Conservation (phyloP, 1,139 yeast species). For the Geotrichum restrictum region DNA sequence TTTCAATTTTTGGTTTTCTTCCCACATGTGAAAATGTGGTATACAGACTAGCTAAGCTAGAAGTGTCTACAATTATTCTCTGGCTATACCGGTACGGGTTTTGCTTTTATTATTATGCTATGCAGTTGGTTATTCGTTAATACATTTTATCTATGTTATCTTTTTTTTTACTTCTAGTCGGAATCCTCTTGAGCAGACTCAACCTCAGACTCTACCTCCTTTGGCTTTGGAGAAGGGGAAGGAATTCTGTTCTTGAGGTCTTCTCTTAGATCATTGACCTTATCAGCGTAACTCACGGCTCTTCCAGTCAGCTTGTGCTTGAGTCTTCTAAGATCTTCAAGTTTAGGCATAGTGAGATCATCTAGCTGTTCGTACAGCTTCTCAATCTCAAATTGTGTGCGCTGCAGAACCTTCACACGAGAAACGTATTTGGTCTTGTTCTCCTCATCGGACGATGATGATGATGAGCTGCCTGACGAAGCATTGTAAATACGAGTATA, state of each 20-base stretch:
- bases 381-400: slow-evolving; percentile 14
- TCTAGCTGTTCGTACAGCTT: slow-evolving; percentile 15
- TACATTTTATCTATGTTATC: no score
- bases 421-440: background rate
- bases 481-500: slow-evolving; percentile 1
- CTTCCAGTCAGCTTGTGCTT: slow-evolving; percentile 18
- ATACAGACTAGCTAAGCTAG: no score
- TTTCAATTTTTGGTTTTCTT: no score
- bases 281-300: slow-evolving; percentile 16
- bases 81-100: no score
- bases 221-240: no score
- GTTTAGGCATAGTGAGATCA: background rate
- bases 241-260: slow-evolving; percentile 3
- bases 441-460: background rate
- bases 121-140: no score
- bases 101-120: no score
- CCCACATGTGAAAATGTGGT: no score
- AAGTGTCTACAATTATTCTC: no score
- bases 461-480: background rate
- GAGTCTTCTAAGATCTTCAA: slow-evolving; percentile 3
- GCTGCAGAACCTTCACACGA: slow-evolving; percentile 16
- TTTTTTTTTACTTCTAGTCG: no score
- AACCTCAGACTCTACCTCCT: no score
- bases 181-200: no score
- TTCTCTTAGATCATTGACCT: slow-evolving; percentile 8